Evolutionary conservation across 1,284 basidiomycete species (phyloP).

Genomic region (Volvariella volvacea): DNA sequence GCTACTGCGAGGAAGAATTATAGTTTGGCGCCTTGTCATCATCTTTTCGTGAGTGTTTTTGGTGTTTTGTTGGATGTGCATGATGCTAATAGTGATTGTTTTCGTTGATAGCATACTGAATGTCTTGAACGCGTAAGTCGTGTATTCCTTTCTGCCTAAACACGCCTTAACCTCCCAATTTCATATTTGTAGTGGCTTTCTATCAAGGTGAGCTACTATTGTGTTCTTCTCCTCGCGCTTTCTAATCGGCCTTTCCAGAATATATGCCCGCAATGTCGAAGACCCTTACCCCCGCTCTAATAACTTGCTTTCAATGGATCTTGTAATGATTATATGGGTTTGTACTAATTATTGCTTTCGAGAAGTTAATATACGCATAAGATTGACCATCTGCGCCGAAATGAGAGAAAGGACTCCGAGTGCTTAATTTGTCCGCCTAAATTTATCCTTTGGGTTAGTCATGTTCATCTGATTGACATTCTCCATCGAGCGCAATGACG

Average conservation of each 20-base stretch:
- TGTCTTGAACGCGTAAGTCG: slow-evolving; percentile 66
- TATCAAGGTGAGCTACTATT: slow-evolving; percentile 59
- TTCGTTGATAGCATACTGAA: slow-evolving; percentile 59
- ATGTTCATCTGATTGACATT: too few relatives aligned
- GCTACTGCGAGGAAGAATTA: slow-evolving; percentile 56
- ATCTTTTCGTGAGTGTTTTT: slow-evolving; percentile 67
- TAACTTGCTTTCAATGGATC: not conserved
- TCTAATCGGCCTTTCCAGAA: slow-evolving; percentile 39
- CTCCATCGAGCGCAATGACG: too few relatives aligned
- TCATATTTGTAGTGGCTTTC: slow-evolving; percentile 64
- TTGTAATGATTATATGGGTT: too few relatives aligned
- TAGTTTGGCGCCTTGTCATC: slow-evolving; percentile 84
- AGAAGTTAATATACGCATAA: too few relatives aligned
- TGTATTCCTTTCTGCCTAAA: not conserved
- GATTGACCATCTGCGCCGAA: too few relatives aligned
- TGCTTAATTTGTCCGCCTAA: too few relatives aligned
- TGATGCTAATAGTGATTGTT: slow-evolving; percentile 1
- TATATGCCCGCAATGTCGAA: slow-evolving; percentile 83
- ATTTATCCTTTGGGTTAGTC: too few relatives aligned
- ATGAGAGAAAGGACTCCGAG: too few relatives aligned
- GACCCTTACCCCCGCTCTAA: slow-evolving; percentile 72
- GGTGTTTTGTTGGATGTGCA: not conserved
- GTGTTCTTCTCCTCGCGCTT: not conserved
- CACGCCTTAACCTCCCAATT: slow-evolving; percentile 6
- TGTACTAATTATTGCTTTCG: too few relatives aligned